Percentiles rank a stretch among this genome's conserved stretches.
phyloP scores from a whole-genome alignment of 176 grass and related monocot genomes.

The Calamus simplicifolius region DNA sequence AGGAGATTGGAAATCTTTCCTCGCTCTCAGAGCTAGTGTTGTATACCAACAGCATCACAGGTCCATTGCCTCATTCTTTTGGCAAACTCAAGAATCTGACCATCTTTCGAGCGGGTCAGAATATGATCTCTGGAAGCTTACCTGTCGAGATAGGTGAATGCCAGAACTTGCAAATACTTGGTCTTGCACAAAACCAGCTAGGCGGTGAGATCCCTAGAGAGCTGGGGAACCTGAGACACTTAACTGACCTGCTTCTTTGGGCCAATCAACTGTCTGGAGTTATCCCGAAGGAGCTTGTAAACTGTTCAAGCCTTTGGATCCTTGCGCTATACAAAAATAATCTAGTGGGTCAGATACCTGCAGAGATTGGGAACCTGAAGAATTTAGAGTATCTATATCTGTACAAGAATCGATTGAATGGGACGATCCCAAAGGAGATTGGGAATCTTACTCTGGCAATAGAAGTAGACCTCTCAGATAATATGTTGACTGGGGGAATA shows the following conservation, averaged over 20 bases:
- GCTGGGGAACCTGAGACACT: slow-evolving; percentile 44
- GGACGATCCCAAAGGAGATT: slow-evolving; percentile 71
- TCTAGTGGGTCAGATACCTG: slow-evolving; percentile 66
- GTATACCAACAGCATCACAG: slow-evolving; percentile 83
- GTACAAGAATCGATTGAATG: slow-evolving; percentile 80
- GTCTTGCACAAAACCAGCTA: slow-evolving; percentile 90
- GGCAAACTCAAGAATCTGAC: slow-evolving; percentile 69
- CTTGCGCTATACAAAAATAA: slow-evolving; percentile 82
- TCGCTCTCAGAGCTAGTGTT: slow-evolving; percentile 71
- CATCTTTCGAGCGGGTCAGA: slow-evolving; percentile 73
- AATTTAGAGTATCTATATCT: slow-evolving; percentile 67
- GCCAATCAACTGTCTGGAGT: slow-evolving; percentile 68
- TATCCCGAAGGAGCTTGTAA: slow-evolving; percentile 75
- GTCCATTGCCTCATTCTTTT: slow-evolving; percentile 55
- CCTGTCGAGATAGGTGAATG: slow-evolving; percentile 77
- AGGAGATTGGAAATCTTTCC: slow-evolving; percentile 67
- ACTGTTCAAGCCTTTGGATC: slow-evolving; percentile 51
- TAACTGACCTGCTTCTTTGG: slow-evolving; percentile 79
- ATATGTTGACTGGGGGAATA: slow-evolving; percentile 65
- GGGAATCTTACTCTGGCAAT: slow-evolving; percentile 49
- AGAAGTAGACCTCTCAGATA: slow-evolving; percentile 97
- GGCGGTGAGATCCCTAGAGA: slow-evolving; percentile 64
- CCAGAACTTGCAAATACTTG: slow-evolving; percentile 49
- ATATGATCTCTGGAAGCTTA: slow-evolving; percentile 77
- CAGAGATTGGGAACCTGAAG: slow-evolving; percentile 61